phyloP scores from a whole-genome alignment of 108 stramenopile species.

The Nannochloropsis gaditana region DNA sequence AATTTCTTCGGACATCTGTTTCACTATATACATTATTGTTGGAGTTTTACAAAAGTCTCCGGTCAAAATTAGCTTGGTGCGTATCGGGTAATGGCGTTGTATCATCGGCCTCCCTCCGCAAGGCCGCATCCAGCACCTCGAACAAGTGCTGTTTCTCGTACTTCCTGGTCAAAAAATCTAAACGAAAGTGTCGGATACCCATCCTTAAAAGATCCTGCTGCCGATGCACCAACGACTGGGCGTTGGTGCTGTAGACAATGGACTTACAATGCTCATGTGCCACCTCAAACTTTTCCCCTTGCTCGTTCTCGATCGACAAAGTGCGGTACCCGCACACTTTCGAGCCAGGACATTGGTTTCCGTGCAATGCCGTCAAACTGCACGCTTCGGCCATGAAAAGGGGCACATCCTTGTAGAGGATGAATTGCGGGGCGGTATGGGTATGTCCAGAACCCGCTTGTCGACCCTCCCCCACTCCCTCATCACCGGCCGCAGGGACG shows the following conservation, averaged over 20 bases:
- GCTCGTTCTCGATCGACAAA: slow-evolving; percentile 8
- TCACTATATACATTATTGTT: background rate
- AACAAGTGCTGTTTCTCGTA: background rate
- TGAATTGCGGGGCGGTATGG: background rate
- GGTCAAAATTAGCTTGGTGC: slow-evolving; percentile 12
- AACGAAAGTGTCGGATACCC: background rate
- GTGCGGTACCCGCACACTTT: slow-evolving; percentile 14
- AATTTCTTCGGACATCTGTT: background rate
- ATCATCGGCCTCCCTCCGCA: background rate
- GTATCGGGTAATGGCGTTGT: background rate
- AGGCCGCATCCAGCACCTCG: background rate
- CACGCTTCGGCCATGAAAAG: slow-evolving; percentile 17
- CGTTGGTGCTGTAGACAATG: background rate
- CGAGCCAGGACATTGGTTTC: background rate
- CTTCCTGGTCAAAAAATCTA: background rate
- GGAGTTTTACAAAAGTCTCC: background rate
- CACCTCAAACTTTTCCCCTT: slow-evolving; percentile 4
- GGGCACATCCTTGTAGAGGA: background rate
- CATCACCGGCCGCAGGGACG: background rate
- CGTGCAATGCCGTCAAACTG: slow-evolving; percentile 14
- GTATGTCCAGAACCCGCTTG: background rate
- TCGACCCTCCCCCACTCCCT: background rate
- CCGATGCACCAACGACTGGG: background rate
- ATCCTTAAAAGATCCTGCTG: background rate
- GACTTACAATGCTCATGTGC: slow-evolving; percentile 2